Conservation (phyloP, 768 basidiomycete genomes). For the Mycena crocata region DNA sequence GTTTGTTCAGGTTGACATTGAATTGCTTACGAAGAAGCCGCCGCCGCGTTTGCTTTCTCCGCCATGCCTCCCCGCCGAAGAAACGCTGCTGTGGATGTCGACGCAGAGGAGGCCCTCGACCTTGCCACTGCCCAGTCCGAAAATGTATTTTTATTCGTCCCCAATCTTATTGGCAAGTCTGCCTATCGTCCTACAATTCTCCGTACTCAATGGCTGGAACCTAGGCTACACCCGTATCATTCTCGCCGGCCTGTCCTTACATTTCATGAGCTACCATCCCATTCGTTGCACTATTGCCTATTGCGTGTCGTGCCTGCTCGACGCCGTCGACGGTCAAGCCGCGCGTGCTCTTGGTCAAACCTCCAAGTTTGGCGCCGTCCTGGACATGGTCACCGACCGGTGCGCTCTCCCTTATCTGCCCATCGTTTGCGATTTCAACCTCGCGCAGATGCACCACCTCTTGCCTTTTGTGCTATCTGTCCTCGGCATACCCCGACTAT, state of each 20-base stretch:
- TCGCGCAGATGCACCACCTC: conserved; percentile 90
- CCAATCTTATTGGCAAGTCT: conserved; percentile 91
- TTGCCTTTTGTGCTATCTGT: conserved; percentile 92
- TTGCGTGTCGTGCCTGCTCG: conserved; percentile 89
- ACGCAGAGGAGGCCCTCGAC: conserved; percentile 88
- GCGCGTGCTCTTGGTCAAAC: conserved; percentile 91
- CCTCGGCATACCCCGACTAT: conserved; percentile 87
- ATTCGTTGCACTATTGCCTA: conserved; percentile 93
- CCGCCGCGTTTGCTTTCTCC: conserved; percentile 8
- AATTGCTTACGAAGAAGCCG: neutral
- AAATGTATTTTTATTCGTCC: conserved; percentile 97
- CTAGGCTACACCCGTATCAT: conserved; percentile 92
- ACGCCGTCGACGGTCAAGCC: conserved; percentile 94
- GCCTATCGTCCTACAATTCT: conserved; percentile 10
- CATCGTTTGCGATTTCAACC: conserved; percentile 10
- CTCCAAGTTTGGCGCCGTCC: conserved; percentile 95
- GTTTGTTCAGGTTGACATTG: conserved; percentile 3
- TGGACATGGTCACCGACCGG: conserved; percentile 99
- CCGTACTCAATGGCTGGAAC: conserved; percentile 27
- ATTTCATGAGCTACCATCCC: conserved; percentile 96
- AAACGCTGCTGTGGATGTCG: conserved; percentile 72
- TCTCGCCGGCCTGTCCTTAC: conserved; percentile 87
- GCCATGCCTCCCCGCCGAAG: conserved; percentile 51
- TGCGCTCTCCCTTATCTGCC: conserved; percentile 50
- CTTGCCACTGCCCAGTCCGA: conserved; percentile 92